Conservation (phyloP, 1,284 basidiomycete species). For the Melampsora larici-populina region DNA sequence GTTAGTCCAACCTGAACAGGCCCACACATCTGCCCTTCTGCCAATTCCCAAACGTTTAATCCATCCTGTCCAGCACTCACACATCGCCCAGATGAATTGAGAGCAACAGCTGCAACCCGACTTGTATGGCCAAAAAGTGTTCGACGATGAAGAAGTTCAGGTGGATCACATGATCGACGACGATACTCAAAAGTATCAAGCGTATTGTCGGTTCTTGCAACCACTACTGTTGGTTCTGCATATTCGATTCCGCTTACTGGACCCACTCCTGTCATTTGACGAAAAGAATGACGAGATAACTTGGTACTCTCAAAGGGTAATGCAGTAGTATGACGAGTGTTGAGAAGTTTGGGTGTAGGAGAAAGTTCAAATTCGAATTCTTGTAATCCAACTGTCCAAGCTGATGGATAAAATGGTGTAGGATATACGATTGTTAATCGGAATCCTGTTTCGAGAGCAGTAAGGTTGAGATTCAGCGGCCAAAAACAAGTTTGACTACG, state of each 20-base stretch:
- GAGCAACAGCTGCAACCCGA: not conserved
- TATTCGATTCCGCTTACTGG: slow-evolving; percentile 28
- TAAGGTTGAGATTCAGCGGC: slow-evolving; percentile 23
- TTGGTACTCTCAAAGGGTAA: no score
- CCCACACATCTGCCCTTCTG: not conserved
- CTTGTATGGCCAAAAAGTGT: slow-evolving; percentile 31
- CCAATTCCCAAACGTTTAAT: slow-evolving; percentile 23
- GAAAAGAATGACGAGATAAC: not conserved
- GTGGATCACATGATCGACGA: not conserved
- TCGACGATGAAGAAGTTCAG: not conserved
- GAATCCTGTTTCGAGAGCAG: slow-evolving; percentile 4
- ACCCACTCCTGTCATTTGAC: not conserved
- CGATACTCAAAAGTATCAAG: slow-evolving; percentile 29
- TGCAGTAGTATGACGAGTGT: slow-evolving; percentile 19
- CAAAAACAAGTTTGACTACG: slow-evolving; percentile 34
- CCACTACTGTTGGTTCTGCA: slow-evolving; percentile 24
- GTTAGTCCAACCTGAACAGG: not conserved
- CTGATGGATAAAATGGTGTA: slow-evolving; percentile 35
- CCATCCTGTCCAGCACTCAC: slow-evolving; percentile 34
- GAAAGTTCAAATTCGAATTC: slow-evolving; percentile 34
- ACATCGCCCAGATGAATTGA: slow-evolving; percentile 28
- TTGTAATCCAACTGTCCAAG: slow-evolving; percentile 41
- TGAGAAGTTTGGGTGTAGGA: not conserved
- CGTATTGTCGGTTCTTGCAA: slow-evolving; percentile 31
- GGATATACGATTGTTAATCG: slow-evolving; percentile 24